phyloP scores from a whole-genome alignment of 2,329 filamentous ascomycete genomes.

The Macrophomina tecta region DNA sequence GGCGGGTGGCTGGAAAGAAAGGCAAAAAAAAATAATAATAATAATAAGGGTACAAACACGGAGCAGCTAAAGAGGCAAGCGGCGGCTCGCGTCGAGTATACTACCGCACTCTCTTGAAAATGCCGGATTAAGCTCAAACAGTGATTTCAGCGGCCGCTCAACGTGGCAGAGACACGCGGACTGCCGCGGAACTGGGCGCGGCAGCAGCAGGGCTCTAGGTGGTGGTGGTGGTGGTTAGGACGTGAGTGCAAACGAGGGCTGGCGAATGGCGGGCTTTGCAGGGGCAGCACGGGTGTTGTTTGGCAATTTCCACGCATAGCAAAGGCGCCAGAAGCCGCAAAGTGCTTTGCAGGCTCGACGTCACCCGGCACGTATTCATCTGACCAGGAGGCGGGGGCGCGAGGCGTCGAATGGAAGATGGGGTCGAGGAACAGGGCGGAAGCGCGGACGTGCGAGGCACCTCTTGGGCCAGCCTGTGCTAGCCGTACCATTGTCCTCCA shows the following conservation, averaged over 20 bases:
- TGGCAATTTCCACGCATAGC: conserved; percentile 21
- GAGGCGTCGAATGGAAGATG: conserved; percentile 10
- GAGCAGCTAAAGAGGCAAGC: not conserved
- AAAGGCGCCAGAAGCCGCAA: conserved; percentile 13
- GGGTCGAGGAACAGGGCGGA: conserved; percentile 1
- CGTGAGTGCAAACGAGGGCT: not conserved
- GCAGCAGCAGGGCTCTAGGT: not conserved
- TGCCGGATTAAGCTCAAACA: not conserved
- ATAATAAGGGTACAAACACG: not conserved
- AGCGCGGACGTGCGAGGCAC: conserved; percentile 18
- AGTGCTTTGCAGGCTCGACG: conserved; percentile 20
- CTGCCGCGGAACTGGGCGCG: not conserved
- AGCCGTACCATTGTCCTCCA: not conserved
- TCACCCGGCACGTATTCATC: conserved; percentile 4
- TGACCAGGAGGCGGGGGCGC: conserved; percentile 3
- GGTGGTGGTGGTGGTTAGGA: not conserved
- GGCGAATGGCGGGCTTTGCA: not conserved
- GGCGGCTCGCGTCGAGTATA: not conserved
- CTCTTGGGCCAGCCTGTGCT: conserved; percentile 2
- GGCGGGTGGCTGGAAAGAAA: not conserved
- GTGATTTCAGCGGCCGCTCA: not conserved
- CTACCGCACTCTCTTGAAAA: not conserved
- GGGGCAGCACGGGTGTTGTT: conserved; percentile 15
- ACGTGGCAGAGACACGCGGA: not conserved
- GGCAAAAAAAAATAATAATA: no score